These are phyloP conservation scores for Bacidia gigantensis DNA, from an alignment of 495 filamentous ascomycete species.

Conservation along the genomic window DNA sequence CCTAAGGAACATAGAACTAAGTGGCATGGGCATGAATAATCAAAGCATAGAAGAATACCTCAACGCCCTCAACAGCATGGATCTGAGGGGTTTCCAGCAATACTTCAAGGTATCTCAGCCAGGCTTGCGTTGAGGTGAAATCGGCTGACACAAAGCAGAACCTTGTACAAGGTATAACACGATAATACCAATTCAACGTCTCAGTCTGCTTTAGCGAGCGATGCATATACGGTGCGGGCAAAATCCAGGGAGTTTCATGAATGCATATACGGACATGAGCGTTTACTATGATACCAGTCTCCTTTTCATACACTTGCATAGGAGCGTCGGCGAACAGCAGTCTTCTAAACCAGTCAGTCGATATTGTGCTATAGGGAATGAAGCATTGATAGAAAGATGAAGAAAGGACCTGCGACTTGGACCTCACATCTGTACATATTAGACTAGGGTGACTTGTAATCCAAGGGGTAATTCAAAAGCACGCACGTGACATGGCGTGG, in stretches of 20 bases:
- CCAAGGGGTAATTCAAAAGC: no score
- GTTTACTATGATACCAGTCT: conserved; percentile 7
- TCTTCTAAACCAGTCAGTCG: background rate
- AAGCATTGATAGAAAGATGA: no score
- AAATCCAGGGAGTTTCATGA: background rate
- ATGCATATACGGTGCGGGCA: conserved; percentile 12
- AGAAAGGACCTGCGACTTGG: no score
- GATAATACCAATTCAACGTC: conserved; percentile 6
- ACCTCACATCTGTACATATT: no score
- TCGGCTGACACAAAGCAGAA: conserved; percentile 7
- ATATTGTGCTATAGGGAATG: no score
- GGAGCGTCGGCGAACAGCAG: background rate
- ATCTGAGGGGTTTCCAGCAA: conserved; percentile 39
- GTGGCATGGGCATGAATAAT: conserved; percentile 38
- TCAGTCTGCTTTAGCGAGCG: conserved; percentile 10
- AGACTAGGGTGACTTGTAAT: no score
- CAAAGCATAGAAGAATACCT: conserved; percentile 44
- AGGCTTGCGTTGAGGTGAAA: background rate
- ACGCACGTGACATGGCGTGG: no score
- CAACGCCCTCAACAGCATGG: conserved; percentile 34
- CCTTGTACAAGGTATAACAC: conserved; percentile 16
- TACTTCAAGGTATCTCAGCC: conserved; percentile 32
- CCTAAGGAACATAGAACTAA: conserved; percentile 38
- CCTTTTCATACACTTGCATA: no score
- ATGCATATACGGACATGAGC: conserved; percentile 10